Percentiles rank a stretch among this genome's conserved stretches.
Conservation (phyloP, 2,329 filamentous ascomycete species). For the Penicillium sp. region DNA sequence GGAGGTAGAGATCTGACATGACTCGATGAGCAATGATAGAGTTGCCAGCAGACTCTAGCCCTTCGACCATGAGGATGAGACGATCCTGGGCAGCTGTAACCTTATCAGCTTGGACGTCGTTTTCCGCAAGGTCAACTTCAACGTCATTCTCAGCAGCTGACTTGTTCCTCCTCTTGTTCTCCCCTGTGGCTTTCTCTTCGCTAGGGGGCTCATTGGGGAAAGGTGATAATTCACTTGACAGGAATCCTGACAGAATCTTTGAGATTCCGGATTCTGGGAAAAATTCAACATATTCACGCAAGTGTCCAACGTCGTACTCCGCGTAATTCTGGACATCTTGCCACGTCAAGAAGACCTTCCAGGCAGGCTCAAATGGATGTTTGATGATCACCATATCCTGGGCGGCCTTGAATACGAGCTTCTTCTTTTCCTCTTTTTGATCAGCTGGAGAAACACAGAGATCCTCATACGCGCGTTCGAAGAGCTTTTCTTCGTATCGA, state of each 20-base stretch:
- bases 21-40: constrained; percentile 83
- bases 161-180: constrained; percentile 39
- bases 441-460: constrained; percentile 68
- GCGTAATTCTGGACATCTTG: constrained; percentile 72
- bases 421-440: constrained; percentile 69
- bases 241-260: constrained; percentile 77
- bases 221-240: constrained; percentile 81
- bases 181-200: constrained; percentile 32
- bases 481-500: constrained; percentile 84
- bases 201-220: constrained; percentile 63
- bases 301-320: constrained; percentile 75
- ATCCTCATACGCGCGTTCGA: constrained; percentile 77
- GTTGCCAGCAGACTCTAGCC: constrained; percentile 61
- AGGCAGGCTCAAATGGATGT: constrained; percentile 84
- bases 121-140: constrained; percentile 35
- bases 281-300: constrained; percentile 77
- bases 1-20: constrained; percentile 78
- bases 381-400: constrained; percentile 96
- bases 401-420: constrained; percentile 73
- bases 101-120: constrained; percentile 8
- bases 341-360: constrained; percentile 91
- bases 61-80: constrained; percentile 76
- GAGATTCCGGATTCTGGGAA: constrained; percentile 83
- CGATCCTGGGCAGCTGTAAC: constrained; percentile 69
- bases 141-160: not conserved